Evolutionary conservation across 2,329 filamentous ascomycete genomes (phyloP).

Genomic region (Pestalotiopsis fici): DNA sequence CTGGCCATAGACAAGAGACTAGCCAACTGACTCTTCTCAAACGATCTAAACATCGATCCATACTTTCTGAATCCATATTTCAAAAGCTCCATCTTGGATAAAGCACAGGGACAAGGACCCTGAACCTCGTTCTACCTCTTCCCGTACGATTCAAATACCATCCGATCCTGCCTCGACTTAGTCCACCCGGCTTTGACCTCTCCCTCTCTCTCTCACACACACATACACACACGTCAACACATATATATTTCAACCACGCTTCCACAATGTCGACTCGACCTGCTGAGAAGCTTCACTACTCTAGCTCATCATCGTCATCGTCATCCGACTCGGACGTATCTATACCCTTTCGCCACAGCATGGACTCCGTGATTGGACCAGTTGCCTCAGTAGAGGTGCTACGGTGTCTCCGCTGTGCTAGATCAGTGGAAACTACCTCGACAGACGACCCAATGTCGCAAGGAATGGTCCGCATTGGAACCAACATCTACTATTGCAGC

Average conservation of each 20-base stretch:
- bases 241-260: background rate
- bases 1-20: background rate
- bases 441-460: slow-evolving; percentile 59
- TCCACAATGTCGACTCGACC: slow-evolving; percentile 33
- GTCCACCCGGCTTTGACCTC: background rate
- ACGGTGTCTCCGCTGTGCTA: slow-evolving; percentile 64
- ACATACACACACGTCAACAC: too few relatives aligned
- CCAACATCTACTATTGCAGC: slow-evolving; percentile 68
- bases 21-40: background rate
- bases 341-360: slow-evolving; percentile 42
- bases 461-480: slow-evolving; percentile 66
- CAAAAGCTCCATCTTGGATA: background rate
- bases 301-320: slow-evolving; percentile 32
- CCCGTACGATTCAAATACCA: background rate
- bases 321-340: slow-evolving; percentile 43
- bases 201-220: background rate
- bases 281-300: slow-evolving; percentile 33
- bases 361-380: slow-evolving; percentile 45
- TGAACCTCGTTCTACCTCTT: background rate
- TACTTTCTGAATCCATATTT: background rate
- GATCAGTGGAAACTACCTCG: slow-evolving; percentile 60
- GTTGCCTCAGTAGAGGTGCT: slow-evolving; percentile 59
- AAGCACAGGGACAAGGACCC: background rate
- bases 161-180: background rate
- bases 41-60: background rate